Evolutionary conservation across 2,329 filamentous ascomycete species (phyloP).

Genomic region (Graphilbum sp.): DNA sequence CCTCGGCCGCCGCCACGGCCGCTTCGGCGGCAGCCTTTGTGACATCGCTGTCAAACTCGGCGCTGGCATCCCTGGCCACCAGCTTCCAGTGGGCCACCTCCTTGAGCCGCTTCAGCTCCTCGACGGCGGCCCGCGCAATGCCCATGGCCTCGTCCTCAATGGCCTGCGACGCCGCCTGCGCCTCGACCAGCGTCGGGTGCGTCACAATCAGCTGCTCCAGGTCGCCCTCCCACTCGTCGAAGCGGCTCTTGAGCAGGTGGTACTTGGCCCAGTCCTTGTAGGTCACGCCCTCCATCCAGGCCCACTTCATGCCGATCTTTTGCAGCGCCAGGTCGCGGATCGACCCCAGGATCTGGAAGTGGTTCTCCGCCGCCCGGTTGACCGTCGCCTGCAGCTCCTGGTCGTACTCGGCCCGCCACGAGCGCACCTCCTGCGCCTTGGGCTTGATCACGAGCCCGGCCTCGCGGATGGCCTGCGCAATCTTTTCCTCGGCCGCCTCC

Average conservation of each 20-base stretch:
- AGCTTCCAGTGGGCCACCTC: constrained; percentile 77
- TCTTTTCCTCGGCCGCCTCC: constrained; percentile 24
- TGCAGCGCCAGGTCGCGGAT: constrained; percentile 75
- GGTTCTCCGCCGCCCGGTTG: constrained; percentile 57
- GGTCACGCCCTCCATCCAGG: constrained; percentile 86
- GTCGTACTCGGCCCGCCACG: constrained; percentile 61
- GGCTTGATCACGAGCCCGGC: constrained; percentile 61
- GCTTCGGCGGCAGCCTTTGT: constrained; percentile 40
- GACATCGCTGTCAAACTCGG: constrained; percentile 60
- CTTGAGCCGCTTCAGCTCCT: constrained; percentile 66
- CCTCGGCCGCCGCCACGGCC: constrained; percentile 21
- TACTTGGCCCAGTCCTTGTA: constrained; percentile 98
- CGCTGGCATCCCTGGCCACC: constrained; percentile 51
- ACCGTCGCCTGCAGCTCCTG: constrained; percentile 52
- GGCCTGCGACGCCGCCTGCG: constrained; percentile 38
- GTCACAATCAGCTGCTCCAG: constrained; percentile 60
- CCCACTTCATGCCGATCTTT: constrained; percentile 88
- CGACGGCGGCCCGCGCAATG: constrained; percentile 60
- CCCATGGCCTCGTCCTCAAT: constrained; percentile 69
- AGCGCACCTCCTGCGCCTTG: constrained; percentile 58
- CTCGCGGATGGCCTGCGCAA: constrained; percentile 37
- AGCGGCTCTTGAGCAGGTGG: constrained; percentile 67
- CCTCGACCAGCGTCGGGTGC: constrained; percentile 53
- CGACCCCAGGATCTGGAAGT: constrained; percentile 65
- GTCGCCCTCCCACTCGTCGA: constrained; percentile 72